Conservation (phyloP, 176 grass and related monocot genomes). For the Carex littledalei region DNA sequence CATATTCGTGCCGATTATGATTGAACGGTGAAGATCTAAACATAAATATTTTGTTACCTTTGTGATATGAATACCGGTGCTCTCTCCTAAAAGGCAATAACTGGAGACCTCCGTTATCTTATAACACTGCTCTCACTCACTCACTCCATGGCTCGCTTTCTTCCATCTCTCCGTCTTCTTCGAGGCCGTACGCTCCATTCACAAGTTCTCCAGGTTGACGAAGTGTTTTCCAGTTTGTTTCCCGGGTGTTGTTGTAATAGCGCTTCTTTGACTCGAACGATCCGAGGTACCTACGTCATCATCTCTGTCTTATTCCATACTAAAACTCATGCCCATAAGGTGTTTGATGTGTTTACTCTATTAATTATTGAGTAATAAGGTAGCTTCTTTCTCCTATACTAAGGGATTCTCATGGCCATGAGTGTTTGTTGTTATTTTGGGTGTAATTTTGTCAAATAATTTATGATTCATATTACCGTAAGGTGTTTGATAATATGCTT, state of each 20-base stretch:
- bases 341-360: not conserved
- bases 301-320: not conserved
- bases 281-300: not conserved
- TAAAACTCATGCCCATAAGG: not conserved
- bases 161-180: conserved; percentile 9
- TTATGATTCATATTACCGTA: not conserved
- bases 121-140: not conserved
- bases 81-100: no score
- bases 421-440: not conserved
- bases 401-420: not conserved
- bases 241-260: not conserved
- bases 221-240: not conserved
- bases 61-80: no score
- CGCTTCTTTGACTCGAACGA: not conserved
- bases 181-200: not conserved
- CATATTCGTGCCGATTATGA: no score
- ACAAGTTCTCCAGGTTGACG: not conserved
- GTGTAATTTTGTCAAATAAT: not conserved
- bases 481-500: conserved; percentile 1
- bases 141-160: not conserved
- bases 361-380: not conserved
- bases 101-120: no score
- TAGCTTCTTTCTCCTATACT: not conserved
- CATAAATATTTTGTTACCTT: no score
- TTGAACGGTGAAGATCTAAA: no score